phyloP scores from a whole-genome alignment of 352 stramenopile genomes.

The Plasmopara muralis region DNA sequence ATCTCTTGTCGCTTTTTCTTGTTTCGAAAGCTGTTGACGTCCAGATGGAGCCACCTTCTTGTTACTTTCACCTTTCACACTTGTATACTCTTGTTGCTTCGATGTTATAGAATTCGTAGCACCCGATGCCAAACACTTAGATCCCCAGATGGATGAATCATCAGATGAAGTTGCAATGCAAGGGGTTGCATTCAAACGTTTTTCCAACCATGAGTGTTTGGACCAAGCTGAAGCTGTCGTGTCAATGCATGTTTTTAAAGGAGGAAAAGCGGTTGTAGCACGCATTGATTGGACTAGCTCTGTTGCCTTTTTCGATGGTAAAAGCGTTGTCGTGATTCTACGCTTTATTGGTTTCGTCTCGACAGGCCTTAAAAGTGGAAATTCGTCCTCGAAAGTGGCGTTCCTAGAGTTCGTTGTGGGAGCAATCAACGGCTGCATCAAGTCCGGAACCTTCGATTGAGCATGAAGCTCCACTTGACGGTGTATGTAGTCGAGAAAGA shows the following conservation, averaged over 20 bases:
- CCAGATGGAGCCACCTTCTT: not conserved
- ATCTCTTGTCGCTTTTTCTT: constrained; percentile 11
- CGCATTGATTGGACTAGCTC: constrained; percentile 23
- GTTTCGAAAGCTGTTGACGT: constrained; percentile 6
- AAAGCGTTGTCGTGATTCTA: constrained; percentile 41
- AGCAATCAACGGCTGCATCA: not conserved
- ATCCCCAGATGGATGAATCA: not conserved
- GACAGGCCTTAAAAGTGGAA: constrained; percentile 23
- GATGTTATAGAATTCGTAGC: not conserved
- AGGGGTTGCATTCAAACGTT: constrained; percentile 22
- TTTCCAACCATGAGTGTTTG: constrained; percentile 43
- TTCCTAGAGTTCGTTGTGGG: constrained; percentile 2
- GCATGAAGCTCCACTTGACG: constrained; percentile 14
- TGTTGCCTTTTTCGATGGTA: constrained; percentile 24
- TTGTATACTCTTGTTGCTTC: constrained; percentile 5
- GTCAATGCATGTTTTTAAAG: constrained; percentile 11
- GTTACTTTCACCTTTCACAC: not conserved
- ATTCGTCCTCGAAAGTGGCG: constrained; percentile 26
- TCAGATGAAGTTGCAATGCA: constrained; percentile 1
- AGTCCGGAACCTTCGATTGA: constrained; percentile 1
- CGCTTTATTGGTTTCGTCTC: constrained; percentile 24
- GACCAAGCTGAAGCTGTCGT: constrained; percentile 24
- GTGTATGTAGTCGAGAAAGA: constrained; percentile 26
- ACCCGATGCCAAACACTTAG: not conserved
- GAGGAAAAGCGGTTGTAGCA: constrained; percentile 26